These are phyloP conservation scores for Aspergillus fumigatiaffinis DNA, from an alignment of 2,329 filamentous ascomycete genomes.

Conservation along the genomic window DNA sequence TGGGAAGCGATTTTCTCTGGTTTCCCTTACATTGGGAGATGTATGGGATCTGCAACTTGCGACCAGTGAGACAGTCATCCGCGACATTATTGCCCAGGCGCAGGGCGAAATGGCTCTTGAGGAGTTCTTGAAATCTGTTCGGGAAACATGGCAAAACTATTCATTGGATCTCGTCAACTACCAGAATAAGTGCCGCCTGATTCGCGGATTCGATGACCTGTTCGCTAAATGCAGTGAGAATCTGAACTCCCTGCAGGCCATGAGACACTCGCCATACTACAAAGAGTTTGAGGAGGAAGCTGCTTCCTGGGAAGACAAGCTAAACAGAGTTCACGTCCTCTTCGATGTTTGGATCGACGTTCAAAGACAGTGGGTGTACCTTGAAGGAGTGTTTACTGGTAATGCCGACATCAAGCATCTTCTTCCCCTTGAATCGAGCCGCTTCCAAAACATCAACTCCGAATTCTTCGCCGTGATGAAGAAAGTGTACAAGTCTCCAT, in stretches of 20 bases:
- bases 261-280: constrained; percentile 98
- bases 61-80: constrained; percentile 80
- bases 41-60: constrained; percentile 96
- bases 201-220: constrained; percentile 95
- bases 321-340: constrained; percentile 93
- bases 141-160: constrained; percentile 96
- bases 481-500: constrained; percentile 95
- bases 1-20: constrained; percentile 86
- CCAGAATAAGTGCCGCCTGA: constrained; percentile 95
- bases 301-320: constrained; percentile 92
- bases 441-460: constrained; percentile 99
- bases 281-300: constrained; percentile 99
- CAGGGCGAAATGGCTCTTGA: constrained; percentile 98
- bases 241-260: constrained; percentile 92
- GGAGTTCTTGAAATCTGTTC: constrained; percentile 93
- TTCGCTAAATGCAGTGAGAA: constrained; percentile 99
- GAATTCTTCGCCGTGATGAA: constrained; percentile 99
- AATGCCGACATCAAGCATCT: constrained; percentile 99
- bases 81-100: constrained; percentile 90
- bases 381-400: constrained; percentile 97
- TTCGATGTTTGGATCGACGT: constrained; percentile 99
- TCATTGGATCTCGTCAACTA: constrained; percentile 92
- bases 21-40: constrained; percentile 94
- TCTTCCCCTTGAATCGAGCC: constrained; percentile 89
- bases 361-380: constrained; percentile 99